phyloP scores from a whole-genome alignment of 148 eudicot species.

The Rhododendron ferrugineum region DNA sequence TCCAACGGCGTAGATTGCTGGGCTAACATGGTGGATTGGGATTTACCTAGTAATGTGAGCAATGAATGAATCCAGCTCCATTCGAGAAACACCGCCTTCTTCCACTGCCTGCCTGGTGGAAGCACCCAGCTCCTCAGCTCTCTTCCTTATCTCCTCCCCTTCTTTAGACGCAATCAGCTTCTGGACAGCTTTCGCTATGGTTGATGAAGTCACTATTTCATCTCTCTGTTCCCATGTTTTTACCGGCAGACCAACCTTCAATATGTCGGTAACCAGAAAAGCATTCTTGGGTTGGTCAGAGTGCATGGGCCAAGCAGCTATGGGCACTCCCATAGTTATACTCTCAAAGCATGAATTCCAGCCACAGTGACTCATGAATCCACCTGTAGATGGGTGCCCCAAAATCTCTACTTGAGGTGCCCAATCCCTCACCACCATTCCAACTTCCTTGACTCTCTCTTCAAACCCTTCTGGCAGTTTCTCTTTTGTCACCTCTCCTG shows the following conservation, averaged over 20 bases:
- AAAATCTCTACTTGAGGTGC: conserved; percentile 5
- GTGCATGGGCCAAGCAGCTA: conserved; percentile 6
- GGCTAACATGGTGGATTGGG: neutral
- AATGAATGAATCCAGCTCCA: conserved; percentile 18
- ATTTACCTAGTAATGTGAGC: conserved; percentile 14
- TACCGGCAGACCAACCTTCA: neutral
- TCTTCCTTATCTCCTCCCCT: conserved; percentile 15
- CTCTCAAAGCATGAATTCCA: conserved; percentile 13
- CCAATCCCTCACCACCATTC: conserved; percentile 10
- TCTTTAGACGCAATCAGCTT: conserved; percentile 11
- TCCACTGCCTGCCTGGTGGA: neutral
- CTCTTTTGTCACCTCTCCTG: neutral
- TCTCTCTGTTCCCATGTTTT: neutral
- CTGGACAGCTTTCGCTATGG: neutral
- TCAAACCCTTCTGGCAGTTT: neutral
- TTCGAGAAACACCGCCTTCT: conserved; percentile 15
- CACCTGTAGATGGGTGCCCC: neutral
- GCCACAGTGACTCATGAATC: conserved; percentile 11
- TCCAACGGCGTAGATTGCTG: neutral
- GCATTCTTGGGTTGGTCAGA: conserved; percentile 6
- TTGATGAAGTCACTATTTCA: neutral
- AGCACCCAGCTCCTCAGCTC: conserved; percentile 5
- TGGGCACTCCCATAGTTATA: neutral
- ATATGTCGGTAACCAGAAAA: neutral
- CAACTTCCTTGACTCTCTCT: neutral